These are phyloP conservation scores for Ottelia alismoides DNA, from an alignment of 106 monocot species.

Conservation along the genomic window DNA sequence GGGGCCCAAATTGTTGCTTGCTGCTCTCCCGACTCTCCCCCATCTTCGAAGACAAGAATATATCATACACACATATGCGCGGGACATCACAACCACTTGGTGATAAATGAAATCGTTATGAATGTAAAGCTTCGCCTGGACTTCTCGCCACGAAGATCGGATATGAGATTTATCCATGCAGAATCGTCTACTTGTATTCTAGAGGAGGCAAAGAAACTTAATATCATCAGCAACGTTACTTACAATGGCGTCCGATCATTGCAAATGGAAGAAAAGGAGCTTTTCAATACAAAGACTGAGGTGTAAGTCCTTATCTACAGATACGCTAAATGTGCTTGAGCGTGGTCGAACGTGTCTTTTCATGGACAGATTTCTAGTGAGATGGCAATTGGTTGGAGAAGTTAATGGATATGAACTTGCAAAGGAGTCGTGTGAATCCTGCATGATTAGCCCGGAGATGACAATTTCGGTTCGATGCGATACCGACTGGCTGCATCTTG, in stretches of 20 bases:
- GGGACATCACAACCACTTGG: conserved; percentile 13
- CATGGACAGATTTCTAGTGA: conserved; percentile 69
- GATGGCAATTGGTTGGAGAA: conserved; percentile 27
- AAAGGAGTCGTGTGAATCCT: conserved; percentile 24
- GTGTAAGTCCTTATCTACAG: not conserved
- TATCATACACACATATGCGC: conserved; percentile 11
- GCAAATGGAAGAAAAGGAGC: conserved; percentile 47
- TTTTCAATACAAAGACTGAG: conserved; percentile 28
- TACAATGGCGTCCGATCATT: conserved; percentile 31
- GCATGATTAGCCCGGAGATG: conserved; percentile 12
- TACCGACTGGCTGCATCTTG: conserved; percentile 88
- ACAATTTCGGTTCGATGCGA: conserved; percentile 38
- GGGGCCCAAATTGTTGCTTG: conserved; percentile 54
- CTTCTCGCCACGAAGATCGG: conserved; percentile 11
- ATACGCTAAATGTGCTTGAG: conserved; percentile 13
- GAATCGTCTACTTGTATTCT: conserved; percentile 40
- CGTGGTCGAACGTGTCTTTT: conserved; percentile 51
- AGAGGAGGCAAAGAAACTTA: conserved; percentile 38
- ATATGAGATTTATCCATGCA: conserved; percentile 29
- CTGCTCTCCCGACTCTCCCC: conserved; percentile 31
- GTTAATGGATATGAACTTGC: conserved; percentile 1
- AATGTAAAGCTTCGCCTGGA: conserved; percentile 22
- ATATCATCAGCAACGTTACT: conserved; percentile 60
- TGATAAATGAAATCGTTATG: conserved; percentile 39
- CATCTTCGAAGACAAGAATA: conserved; percentile 15